Percentiles rank a stretch among this genome's conserved stretches.
phyloP scores from a whole-genome alignment of 176 grass and related monocot genomes.

The maize (Zea mays) region DNA sequence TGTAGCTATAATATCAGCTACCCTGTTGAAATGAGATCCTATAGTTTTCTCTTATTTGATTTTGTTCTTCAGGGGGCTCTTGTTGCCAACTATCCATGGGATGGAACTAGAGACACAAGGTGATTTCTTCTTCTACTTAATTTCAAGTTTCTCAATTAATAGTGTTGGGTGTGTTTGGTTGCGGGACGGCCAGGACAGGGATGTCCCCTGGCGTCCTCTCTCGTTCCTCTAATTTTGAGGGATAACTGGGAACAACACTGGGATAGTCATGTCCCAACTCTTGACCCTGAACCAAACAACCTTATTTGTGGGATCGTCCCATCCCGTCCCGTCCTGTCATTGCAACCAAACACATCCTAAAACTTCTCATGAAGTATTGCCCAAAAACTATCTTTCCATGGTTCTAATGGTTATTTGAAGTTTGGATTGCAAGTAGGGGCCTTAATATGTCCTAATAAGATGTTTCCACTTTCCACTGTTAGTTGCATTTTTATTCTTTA shows the following conservation, averaged over 20 bases:
- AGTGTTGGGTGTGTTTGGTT: not conserved
- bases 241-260: too few species aligned
- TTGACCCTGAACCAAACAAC: too few species aligned
- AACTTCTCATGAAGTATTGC: conserved; percentile 11
- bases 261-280: too few species aligned
- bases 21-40: not conserved
- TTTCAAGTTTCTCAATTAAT: conserved; percentile 6
- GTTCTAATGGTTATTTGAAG: conserved; percentile 18
- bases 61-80: conserved; percentile 75
- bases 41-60: conserved; percentile 9
- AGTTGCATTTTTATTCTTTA: conserved; percentile 10
- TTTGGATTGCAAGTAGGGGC: not conserved
- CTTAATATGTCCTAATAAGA: not conserved
- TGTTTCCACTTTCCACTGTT: not conserved
- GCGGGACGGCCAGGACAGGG: too few species aligned
- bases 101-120: conserved; percentile 83
- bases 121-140: conserved; percentile 27
- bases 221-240: too few species aligned
- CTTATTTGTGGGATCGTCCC: too few species aligned
- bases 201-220: too few species aligned
- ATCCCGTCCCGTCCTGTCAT: too few species aligned
- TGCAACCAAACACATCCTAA: not conserved
- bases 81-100: conserved; percentile 99
- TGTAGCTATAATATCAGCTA: not conserved
- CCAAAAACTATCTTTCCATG: conserved; percentile 9